Evolutionary conservation across 1,284 basidiomycete genomes (phyloP).

Genomic region (Leccinum solheimii): DNA sequence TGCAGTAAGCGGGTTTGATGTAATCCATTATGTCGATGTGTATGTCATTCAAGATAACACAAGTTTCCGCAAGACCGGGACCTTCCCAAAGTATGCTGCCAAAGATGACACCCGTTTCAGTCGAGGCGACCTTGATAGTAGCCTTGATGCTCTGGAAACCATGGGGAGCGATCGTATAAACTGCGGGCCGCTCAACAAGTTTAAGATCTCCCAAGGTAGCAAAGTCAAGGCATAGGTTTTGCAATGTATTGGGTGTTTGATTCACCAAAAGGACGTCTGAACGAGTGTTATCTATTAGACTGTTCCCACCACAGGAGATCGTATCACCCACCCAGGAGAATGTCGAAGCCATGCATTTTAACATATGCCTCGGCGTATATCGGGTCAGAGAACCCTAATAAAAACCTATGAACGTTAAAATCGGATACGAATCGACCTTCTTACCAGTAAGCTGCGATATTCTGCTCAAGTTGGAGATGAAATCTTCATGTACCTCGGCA

Average conservation of each 20-base stretch:
- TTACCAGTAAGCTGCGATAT: slow-evolving; percentile 93
- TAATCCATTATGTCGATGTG: slow-evolving; percentile 99
- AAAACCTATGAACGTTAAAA: slow-evolving; percentile 4
- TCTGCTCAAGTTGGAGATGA: slow-evolving; percentile 93
- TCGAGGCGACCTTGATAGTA: slow-evolving; percentile 96
- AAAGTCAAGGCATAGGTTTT: slow-evolving; percentile 97
- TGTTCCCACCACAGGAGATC: background rate
- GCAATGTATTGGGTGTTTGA: slow-evolving; percentile 92
- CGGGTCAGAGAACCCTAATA: slow-evolving; percentile 91
- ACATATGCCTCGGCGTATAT: slow-evolving; percentile 99
- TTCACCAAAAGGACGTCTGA: slow-evolving; percentile 95
- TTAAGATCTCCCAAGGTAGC: slow-evolving; percentile 97
- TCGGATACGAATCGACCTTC: background rate
- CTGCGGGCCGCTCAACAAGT: slow-evolving; percentile 91
- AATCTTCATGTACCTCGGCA: slow-evolving; percentile 86
- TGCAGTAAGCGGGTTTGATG: slow-evolving; percentile 96
- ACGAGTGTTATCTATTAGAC: background rate
- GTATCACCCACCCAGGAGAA: slow-evolving; percentile 68
- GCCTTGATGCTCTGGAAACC: slow-evolving; percentile 99
- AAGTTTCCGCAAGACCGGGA: slow-evolving; percentile 82
- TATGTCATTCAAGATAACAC: slow-evolving; percentile 94
- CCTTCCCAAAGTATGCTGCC: slow-evolving; percentile 98
- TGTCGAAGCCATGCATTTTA: slow-evolving; percentile 98
- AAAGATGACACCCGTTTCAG: slow-evolving; percentile 98
- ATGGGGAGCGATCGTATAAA: slow-evolving; percentile 93